Conservation (phyloP, 148 eudicot species). For the Fagopyrum homotropicum region DNA sequence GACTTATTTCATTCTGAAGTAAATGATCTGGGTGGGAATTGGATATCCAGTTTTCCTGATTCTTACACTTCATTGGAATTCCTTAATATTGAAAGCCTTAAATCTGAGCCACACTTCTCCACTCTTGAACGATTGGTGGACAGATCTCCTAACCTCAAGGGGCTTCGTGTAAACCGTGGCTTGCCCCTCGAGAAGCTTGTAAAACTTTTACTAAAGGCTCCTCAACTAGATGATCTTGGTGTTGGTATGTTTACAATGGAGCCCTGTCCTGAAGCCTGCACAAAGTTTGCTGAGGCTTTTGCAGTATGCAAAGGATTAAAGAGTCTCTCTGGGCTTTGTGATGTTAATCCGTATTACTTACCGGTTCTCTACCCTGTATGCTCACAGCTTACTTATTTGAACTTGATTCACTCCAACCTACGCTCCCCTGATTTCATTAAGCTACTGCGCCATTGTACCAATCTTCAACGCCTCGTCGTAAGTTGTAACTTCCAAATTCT, state of each 20-base stretch:
- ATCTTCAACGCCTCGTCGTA: constrained; percentile 49
- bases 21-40: constrained; percentile 63
- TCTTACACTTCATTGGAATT: constrained; percentile 67
- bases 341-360: not conserved
- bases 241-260: not conserved
- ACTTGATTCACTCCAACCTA: constrained; percentile 19
- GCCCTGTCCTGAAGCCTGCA: not conserved
- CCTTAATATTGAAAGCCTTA: constrained; percentile 74
- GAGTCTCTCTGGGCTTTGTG: not conserved
- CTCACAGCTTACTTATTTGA: not conserved
- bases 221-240: not conserved
- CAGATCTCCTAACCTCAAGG: constrained; percentile 19
- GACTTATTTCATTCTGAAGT: constrained; percentile 81
- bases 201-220: not conserved
- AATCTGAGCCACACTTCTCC: constrained; percentile 49
- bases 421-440: constrained; percentile 39
- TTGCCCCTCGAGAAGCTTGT: not conserved
- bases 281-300: not conserved
- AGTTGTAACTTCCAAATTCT: constrained; percentile 14
- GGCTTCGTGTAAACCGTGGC: not conserved
- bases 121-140: constrained; percentile 64
- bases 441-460: constrained; percentile 38
- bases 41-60: constrained; percentile 85
- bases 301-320: not conserved
- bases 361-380: not conserved